Conservation (phyloP, 495 filamentous ascomycete genomes). For the Hypoxylon fuscum region DNA sequence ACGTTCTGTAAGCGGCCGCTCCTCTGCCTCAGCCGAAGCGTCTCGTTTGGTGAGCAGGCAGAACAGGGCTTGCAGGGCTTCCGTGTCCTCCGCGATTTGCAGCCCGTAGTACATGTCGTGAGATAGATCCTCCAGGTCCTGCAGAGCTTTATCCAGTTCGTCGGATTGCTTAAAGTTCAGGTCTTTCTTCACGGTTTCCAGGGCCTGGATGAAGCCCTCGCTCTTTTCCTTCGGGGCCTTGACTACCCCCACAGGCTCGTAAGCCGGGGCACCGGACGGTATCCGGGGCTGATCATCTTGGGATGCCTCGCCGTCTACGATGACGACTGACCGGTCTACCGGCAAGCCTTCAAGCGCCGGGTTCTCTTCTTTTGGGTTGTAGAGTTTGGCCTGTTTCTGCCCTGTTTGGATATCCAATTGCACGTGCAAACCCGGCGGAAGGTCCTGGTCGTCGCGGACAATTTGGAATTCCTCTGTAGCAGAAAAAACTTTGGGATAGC, state of each 20-base stretch:
- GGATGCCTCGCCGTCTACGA: constrained; percentile 53
- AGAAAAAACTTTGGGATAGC: constrained; percentile 70
- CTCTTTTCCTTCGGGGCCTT: constrained; percentile 53
- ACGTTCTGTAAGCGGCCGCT: constrained; percentile 27
- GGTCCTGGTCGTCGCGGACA: constrained; percentile 68
- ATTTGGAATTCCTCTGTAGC: constrained; percentile 69
- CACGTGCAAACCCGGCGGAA: constrained; percentile 70
- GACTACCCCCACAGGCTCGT: constrained; percentile 61
- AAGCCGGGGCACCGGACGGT: constrained; percentile 53
- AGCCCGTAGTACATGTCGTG: constrained; percentile 78
- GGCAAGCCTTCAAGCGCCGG: constrained; percentile 55
- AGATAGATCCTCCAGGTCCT: constrained; percentile 64
- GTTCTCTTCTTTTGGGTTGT: constrained; percentile 59
- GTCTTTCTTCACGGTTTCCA: constrained; percentile 55
- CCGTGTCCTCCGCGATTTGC: constrained; percentile 62
- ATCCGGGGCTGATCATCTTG: constrained; percentile 38
- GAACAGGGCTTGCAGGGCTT: constrained; percentile 55
- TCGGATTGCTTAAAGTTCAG: background rate
- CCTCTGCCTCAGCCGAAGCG: constrained; percentile 15
- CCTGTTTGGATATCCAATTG: constrained; percentile 70
- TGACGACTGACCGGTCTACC: constrained; percentile 56
- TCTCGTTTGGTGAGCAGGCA: constrained; percentile 47
- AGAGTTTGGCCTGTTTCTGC: constrained; percentile 67
- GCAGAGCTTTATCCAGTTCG: constrained; percentile 53
- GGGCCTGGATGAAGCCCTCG: constrained; percentile 52